Percentiles rank a stretch among this genome's conserved stretches.
Conservation (phyloP, 805 yeast genomes). For the Yarrowia sp. region DNA sequence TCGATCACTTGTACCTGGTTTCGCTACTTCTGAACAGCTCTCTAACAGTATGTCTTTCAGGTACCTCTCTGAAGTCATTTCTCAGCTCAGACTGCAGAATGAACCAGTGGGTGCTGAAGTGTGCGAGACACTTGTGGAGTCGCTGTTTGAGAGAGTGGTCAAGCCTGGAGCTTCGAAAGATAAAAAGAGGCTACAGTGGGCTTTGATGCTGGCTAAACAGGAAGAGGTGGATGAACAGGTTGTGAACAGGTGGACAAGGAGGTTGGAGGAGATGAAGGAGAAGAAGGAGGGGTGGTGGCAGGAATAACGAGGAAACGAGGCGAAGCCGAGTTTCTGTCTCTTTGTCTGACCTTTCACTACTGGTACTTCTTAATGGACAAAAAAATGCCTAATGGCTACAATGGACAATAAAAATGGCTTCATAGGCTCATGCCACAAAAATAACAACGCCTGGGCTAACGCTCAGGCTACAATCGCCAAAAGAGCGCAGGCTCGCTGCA, state of each 20-base stretch:
- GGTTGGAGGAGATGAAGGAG: slow-evolving; percentile 17
- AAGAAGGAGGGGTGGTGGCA: not conserved
- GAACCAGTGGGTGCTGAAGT: slow-evolving; percentile 2
- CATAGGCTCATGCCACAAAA: too few relatives aligned
- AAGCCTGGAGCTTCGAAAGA: slow-evolving; percentile 7
- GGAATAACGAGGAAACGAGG: not conserved
- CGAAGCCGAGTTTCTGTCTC: too few relatives aligned
- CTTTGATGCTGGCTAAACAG: slow-evolving; percentile 12
- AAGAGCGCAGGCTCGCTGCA: slow-evolving; percentile 18
- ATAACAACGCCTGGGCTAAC: too few relatives aligned
- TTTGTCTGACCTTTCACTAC: too few relatives aligned
- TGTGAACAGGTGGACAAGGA: slow-evolving; percentile 4
- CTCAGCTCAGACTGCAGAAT: slow-evolving; percentile 3
- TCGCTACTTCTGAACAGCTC: not conserved
- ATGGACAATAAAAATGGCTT: slow-evolving; percentile 4
- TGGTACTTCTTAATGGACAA: too few relatives aligned
- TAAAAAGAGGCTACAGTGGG: slow-evolving; percentile 19
- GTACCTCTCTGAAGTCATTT: slow-evolving; percentile 20
- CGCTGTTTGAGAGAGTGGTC: slow-evolving; percentile 3
- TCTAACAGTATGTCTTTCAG: slow-evolving; percentile 19
- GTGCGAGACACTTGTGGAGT: slow-evolving; percentile 8
- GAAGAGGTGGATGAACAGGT: slow-evolving; percentile 4
- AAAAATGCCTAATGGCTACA: not conserved
- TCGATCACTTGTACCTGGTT: slow-evolving; percentile 2
- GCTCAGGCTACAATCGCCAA: too few relatives aligned